Evolutionary conservation across 352 stramenopile species (phyloP).

Genomic region (Pilasporangium apinafurcum): DNA sequence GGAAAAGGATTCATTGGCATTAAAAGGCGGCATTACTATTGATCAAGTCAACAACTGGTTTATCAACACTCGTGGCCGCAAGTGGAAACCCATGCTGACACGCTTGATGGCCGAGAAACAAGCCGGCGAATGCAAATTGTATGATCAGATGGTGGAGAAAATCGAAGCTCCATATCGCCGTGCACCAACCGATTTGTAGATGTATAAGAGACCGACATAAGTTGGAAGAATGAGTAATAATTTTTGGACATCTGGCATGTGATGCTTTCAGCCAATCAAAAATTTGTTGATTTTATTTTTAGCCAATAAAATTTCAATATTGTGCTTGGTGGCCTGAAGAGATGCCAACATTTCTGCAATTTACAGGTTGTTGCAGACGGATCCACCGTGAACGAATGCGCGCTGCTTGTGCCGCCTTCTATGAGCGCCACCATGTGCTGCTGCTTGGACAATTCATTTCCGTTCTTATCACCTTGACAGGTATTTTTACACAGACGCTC

Average conservation of each 20-base stretch:
- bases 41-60: constrained; percentile 90
- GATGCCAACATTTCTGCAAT: too few relatives aligned
- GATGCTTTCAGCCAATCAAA: too few relatives aligned
- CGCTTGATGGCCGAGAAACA: constrained; percentile 64
- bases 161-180: constrained; percentile 70
- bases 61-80: constrained; percentile 79
- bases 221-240: too few relatives aligned
- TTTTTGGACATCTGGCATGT: too few relatives aligned
- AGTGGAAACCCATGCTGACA: constrained; percentile 84
- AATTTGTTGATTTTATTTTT: too few relatives aligned
- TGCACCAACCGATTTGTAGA: constrained; percentile 12
- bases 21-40: constrained; percentile 66
- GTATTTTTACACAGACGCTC: constrained; percentile 82
- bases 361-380: too few relatives aligned
- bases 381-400: too few relatives aligned
- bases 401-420: constrained; percentile 12
- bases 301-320: too few relatives aligned
- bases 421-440: constrained; percentile 48
- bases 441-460: constrained; percentile 86
- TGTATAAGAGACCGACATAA: too few relatives aligned
- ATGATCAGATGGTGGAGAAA: constrained; percentile 73
- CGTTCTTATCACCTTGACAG: constrained; percentile 81
- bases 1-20: constrained; percentile 69
- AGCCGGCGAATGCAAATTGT: constrained; percentile 46
- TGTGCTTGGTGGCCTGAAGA: too few relatives aligned